Evolutionary conservation across 768 basidiomycete genomes (phyloP), one percentile per base, ranked within the genome.

Genomic region (Scleroderma bovista): DNA sequence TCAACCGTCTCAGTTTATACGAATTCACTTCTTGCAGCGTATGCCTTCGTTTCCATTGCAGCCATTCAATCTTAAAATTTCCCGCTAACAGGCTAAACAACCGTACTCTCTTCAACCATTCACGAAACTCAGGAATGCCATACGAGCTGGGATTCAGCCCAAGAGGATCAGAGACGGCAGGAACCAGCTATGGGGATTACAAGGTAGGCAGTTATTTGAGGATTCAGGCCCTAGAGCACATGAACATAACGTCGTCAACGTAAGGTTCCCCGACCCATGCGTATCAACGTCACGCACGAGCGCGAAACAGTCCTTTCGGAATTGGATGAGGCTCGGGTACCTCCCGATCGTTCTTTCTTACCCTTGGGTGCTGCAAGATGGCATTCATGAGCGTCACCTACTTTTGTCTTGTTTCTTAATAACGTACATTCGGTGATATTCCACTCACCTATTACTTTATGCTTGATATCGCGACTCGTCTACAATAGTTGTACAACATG

Each of bases 1-100:
- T 6, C n/a, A 11, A 12, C 22, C 12, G 5, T 32, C 29, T 4
- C 29, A 45, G 44, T 45, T 9, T 45, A 45, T 16, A 45, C 44
- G 11, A 45, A 45, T 11, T 45, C 44, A n/a, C 31, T 45, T 20
- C 31, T 45, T 32, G 44, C 44, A 10, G 44, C 44, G 44, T 45
- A 45, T 12, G 44, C 31, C 13, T 15, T 10, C 31, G n/a, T 33
- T 3, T 16, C 17, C 11, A 45, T 19, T 11, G 10, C 11, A 19
- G 6, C 31, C 10, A 17, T 9, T 29, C 39, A 40, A 15, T 31
- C 31, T 45, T 12, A n/a, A 19, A 17, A 19, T 26, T 12, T 16
- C 29, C 2, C 7, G 17, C 13, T 9, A 13, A 33, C 20, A 45
- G 44, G 12, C 12, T 45, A 17, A 45, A 45, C 16, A 32, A 23